These are phyloP conservation scores for Chaetomium globosum DNA, from an alignment of 2,329 filamentous ascomycete species.

Conservation along the genomic window DNA sequence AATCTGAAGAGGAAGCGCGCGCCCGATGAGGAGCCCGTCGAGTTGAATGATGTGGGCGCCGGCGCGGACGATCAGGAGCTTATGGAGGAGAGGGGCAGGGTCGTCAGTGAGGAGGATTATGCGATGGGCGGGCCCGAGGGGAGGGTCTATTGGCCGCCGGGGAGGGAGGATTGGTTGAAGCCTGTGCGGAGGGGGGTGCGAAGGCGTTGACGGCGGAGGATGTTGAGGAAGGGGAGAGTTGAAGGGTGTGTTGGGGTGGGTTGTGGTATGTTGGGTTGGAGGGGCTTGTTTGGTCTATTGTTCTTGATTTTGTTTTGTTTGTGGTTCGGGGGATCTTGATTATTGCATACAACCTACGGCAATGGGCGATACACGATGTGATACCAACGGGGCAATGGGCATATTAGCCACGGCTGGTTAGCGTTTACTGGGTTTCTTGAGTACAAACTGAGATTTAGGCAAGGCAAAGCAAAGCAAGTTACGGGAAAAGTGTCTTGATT, in stretches of 20 bases:
- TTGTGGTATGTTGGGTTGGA: too few species aligned
- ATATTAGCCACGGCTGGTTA: not conserved
- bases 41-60: conserved; percentile 42
- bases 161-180: conserved; percentile 86
- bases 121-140: conserved; percentile 83
- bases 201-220: conserved; percentile 41
- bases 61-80: conserved; percentile 28
- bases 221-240: not conserved
- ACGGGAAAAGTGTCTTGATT: not conserved
- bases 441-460: not conserved
- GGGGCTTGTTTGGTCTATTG: not conserved
- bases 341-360: not conserved
- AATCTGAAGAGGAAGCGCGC: conserved; percentile 46
- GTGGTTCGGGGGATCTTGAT: not conserved
- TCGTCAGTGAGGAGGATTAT: conserved; percentile 68
- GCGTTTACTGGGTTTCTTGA: not conserved
- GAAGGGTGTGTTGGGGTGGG: too few species aligned
- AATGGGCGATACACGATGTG: not conserved
- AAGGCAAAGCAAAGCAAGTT: not conserved
- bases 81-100: conserved; percentile 34
- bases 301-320: not conserved
- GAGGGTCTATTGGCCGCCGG: conserved; percentile 86
- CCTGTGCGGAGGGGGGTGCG: conserved; percentile 71
- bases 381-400: not conserved
- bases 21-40: conserved; percentile 38